Conservation (phyloP, 352 stramenopile genomes). For the Pythium grandisporangium region DNA sequence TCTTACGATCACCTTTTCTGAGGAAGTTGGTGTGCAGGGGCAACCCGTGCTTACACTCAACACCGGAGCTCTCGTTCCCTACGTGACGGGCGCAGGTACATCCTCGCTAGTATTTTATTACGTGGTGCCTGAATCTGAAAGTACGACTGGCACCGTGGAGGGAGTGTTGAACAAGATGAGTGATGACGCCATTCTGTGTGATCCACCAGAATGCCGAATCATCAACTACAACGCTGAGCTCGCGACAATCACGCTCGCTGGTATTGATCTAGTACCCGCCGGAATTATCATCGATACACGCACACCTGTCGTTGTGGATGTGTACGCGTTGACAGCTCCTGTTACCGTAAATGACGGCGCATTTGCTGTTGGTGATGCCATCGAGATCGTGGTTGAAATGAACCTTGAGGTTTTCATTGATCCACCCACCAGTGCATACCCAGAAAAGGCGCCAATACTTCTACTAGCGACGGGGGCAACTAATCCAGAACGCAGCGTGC, state of each 20-base stretch:
- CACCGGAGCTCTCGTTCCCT: slow-evolving; percentile 40
- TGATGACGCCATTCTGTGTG: slow-evolving; percentile 37
- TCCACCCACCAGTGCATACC: slow-evolving; percentile 52
- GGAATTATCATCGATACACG: slow-evolving; percentile 54
- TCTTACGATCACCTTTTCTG: slow-evolving; percentile 58
- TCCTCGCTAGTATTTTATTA: slow-evolving; percentile 56
- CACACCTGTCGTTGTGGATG: slow-evolving; percentile 39
- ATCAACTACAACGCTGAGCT: slow-evolving; percentile 62
- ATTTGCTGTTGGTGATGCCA: slow-evolving; percentile 74
- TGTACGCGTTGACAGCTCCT: slow-evolving; percentile 48
- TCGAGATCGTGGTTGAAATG: slow-evolving; percentile 76
- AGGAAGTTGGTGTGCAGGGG: slow-evolving; percentile 58
- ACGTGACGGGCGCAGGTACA: slow-evolving; percentile 42
- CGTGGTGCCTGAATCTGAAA: slow-evolving; percentile 45
- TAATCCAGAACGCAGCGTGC: slow-evolving; percentile 34
- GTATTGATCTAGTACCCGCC: slow-evolving; percentile 27
- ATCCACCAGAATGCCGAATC: slow-evolving; percentile 26
- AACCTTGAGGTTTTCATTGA: slow-evolving; percentile 69
- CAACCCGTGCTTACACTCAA: slow-evolving; percentile 49
- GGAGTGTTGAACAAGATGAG: slow-evolving; percentile 65
- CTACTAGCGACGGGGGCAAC: slow-evolving; percentile 61
- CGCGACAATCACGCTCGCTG: slow-evolving; percentile 24
- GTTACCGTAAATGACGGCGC: slow-evolving; percentile 41
- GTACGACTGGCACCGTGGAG: slow-evolving; percentile 9
- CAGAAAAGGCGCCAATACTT: slow-evolving; percentile 62